Conservation (phyloP, 2,329 filamentous ascomycete species). For the Scorias spongiosa region DNA sequence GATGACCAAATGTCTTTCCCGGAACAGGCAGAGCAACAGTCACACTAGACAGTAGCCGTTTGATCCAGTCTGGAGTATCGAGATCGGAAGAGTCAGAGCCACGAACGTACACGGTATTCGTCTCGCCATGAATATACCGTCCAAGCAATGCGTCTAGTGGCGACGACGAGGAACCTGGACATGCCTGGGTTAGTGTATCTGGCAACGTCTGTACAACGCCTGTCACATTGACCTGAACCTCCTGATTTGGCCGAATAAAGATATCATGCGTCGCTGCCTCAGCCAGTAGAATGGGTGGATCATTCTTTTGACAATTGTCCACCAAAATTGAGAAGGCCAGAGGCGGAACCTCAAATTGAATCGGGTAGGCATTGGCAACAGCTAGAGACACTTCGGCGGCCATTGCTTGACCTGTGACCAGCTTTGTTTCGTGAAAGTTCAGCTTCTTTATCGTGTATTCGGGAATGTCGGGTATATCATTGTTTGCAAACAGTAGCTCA, state of each 20-base stretch:
- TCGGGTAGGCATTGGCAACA: conserved; percentile 60
- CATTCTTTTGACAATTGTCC: conserved; percentile 57
- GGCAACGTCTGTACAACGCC: conserved; percentile 62
- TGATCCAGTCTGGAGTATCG: conserved; percentile 67
- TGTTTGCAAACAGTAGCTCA: conserved; percentile 57
- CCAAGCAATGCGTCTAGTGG: conserved; percentile 71
- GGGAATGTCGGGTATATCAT: conserved; percentile 61
- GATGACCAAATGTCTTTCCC: conserved; percentile 61
- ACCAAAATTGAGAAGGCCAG: conserved; percentile 76
- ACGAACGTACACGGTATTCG: conserved; percentile 67
- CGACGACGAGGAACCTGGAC: conserved; percentile 62
- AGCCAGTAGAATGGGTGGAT: conserved; percentile 64
- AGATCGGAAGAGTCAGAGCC: conserved; percentile 54
- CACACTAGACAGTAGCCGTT: conserved; percentile 63
- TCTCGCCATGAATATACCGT: conserved; percentile 65
- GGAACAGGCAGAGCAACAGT: conserved; percentile 75
- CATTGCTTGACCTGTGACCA: conserved; percentile 48
- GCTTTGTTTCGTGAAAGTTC: conserved; percentile 56
- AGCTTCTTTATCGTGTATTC: conserved; percentile 69
- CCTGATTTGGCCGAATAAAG: conserved; percentile 49
- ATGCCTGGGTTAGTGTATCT: conserved; percentile 53
- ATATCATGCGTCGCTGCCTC: conserved; percentile 55
- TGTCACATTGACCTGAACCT: conserved; percentile 53
- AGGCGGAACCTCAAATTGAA: conserved; percentile 61
- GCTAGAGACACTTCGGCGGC: conserved; percentile 63